A percentile compares a stretch with the other conserved stretches of the same genome.
Evolutionary conservation across 192 early-diverging fungal species (phyloP).

Genomic region (Backusella luteola): DNA sequence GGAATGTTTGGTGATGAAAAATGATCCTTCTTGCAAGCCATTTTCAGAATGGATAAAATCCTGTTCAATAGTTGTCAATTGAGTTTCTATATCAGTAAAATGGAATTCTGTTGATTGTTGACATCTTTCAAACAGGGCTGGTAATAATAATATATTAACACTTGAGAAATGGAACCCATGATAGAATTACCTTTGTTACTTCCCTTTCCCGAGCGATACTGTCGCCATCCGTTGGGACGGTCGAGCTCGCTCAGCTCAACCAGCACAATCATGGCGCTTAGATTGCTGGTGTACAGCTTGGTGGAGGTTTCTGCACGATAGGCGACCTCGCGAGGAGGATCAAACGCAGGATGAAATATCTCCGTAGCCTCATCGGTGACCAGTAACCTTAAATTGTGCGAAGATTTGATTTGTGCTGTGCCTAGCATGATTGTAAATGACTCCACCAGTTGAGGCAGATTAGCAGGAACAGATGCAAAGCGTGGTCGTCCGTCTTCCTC

Average conservation of each 20-base stretch:
- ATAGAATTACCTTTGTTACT: slow-evolving; percentile 31
- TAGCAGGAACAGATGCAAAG: slow-evolving; percentile 1
- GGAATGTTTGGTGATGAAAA: slow-evolving; percentile 75
- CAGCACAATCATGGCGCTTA: slow-evolving; percentile 57
- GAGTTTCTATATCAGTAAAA: slow-evolving; percentile 65
- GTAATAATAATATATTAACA: not conserved
- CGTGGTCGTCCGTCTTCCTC: slow-evolving; percentile 48
- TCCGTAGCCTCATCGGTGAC: slow-evolving; percentile 47
- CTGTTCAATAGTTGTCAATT: slow-evolving; percentile 54
- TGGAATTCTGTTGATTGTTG: slow-evolving; percentile 73
- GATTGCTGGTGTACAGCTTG: slow-evolving; percentile 59
- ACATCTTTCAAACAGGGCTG: slow-evolving; percentile 63
- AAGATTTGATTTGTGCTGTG: slow-evolving; percentile 69
- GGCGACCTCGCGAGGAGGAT: slow-evolving; percentile 53
- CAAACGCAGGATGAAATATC: slow-evolving; percentile 39
- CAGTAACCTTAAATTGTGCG: slow-evolving; percentile 64
- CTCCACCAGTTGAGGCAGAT: slow-evolving; percentile 55
- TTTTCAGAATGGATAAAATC: slow-evolving; percentile 35
- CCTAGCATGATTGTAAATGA: slow-evolving; percentile 72
- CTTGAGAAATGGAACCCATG: not conserved
- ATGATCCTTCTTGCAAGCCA: slow-evolving; percentile 60
- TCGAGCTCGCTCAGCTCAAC: slow-evolving; percentile 30
- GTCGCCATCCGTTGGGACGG: slow-evolving; percentile 16
- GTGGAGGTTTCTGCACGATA: slow-evolving; percentile 67
- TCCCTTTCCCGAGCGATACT: slow-evolving; percentile 33